These are phyloP conservation scores for Hawksworthiomyces lignivorus DNA, from an alignment of 2,329 filamentous ascomycete genomes.

Conservation along the genomic window DNA sequence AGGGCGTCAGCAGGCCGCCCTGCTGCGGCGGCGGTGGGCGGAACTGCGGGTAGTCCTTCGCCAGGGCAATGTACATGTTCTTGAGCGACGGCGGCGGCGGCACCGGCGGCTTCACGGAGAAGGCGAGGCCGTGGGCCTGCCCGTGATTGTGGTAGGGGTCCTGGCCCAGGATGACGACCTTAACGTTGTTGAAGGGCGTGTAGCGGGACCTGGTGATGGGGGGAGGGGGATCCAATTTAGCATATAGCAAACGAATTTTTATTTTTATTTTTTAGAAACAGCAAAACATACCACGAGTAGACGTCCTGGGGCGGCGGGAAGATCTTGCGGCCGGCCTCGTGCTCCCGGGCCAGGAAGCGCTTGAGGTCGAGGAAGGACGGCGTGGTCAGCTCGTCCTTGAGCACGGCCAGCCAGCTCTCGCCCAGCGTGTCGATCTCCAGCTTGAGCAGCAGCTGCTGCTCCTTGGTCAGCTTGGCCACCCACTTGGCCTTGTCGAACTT, in stretches of 20 bases:
- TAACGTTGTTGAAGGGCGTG: conserved; percentile 81
- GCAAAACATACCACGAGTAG: conserved; percentile 70
- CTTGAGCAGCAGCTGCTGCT: conserved; percentile 74
- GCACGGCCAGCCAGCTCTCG: conserved; percentile 79
- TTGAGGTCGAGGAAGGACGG: conserved; percentile 83
- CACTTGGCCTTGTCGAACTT: conserved; percentile 88
- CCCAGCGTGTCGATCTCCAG: conserved; percentile 90
- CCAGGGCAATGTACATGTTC: conserved; percentile 88
- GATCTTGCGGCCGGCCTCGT: conserved; percentile 63
- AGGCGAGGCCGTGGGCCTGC: conserved; percentile 93
- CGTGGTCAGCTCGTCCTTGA: conserved; percentile 77
- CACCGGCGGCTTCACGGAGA: conserved; percentile 86
- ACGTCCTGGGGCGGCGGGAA: conserved; percentile 86
- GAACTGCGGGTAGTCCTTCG: conserved; percentile 82
- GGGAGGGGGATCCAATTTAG: too few species aligned
- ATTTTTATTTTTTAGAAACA: too few species aligned
- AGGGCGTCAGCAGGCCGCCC: conserved; percentile 78
- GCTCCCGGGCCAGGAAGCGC: conserved; percentile 74
- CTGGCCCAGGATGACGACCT: conserved; percentile 89
- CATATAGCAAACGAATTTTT: too few species aligned
- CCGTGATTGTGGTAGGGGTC: conserved; percentile 95
- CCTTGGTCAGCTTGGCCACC: conserved; percentile 68
- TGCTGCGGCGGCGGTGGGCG: conserved; percentile 69
- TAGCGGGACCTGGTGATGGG: conserved; percentile 72
- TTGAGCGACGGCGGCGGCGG: conserved; percentile 79